Percentiles rank a stretch among this genome's conserved stretches.
These are phyloP conservation scores for Colletotrichum shisoi DNA, from an alignment of 2,329 filamentous ascomycete genomes.

Conservation along the genomic window DNA sequence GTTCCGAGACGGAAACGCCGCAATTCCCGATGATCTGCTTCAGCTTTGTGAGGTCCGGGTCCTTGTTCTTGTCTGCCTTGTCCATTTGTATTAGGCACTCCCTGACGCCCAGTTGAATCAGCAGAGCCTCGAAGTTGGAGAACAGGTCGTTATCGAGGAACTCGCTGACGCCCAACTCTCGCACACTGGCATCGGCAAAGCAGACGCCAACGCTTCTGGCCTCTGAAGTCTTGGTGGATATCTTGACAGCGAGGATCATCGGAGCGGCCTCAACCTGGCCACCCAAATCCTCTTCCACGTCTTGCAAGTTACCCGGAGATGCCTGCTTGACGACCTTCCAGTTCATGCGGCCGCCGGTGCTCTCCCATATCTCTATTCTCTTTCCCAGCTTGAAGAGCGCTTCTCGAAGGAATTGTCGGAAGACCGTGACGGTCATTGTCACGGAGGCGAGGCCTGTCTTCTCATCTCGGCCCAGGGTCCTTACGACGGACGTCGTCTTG, in stretches of 20 bases:
- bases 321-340: constrained; percentile 94
- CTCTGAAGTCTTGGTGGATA: constrained; percentile 85
- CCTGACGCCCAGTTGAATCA: constrained; percentile 95
- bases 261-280: constrained; percentile 86
- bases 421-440: constrained; percentile 93
- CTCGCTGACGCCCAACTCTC: constrained; percentile 94
- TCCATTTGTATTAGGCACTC: constrained; percentile 90
- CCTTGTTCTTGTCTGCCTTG: constrained; percentile 80
- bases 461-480: constrained; percentile 84
- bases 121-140: constrained; percentile 94
- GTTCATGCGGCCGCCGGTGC: constrained; percentile 76
- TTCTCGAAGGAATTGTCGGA: constrained; percentile 93
- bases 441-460: constrained; percentile 89
- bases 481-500: constrained; percentile 94
- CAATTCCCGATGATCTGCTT: constrained; percentile 90
- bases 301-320: constrained; percentile 94
- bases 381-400: constrained; percentile 91
- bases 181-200: constrained; percentile 95
- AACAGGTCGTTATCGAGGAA: constrained; percentile 99
- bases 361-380: constrained; percentile 89
- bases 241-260: constrained; percentile 94
- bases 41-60: constrained; percentile 87
- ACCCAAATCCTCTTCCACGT: constrained; percentile 94
- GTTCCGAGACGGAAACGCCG: constrained; percentile 86
- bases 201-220: constrained; percentile 90